phyloP scores from a whole-genome alignment of 768 basidiomycete species.

The Asterophora parasitica region DNA sequence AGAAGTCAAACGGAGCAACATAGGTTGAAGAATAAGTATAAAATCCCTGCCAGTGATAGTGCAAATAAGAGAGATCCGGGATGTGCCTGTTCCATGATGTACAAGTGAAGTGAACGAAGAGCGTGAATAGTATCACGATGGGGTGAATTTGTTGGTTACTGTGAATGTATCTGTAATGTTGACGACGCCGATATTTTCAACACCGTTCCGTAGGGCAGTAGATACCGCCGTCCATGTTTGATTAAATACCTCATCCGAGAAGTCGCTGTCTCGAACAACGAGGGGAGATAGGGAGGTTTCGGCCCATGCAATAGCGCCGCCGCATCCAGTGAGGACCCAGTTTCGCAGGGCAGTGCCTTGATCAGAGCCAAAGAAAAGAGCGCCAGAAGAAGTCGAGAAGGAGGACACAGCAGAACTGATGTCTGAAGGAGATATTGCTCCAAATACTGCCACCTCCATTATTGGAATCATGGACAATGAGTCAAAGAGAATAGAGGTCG shows the following conservation, averaged over 20 bases:
- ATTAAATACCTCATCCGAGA: conserved; percentile 40
- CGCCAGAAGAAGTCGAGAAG: conserved; percentile 42
- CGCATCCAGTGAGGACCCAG: conserved; percentile 46
- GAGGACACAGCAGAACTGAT: conserved; percentile 43
- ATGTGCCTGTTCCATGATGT: background rate
- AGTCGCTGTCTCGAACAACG: conserved; percentile 47
- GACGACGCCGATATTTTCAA: conserved; percentile 27
- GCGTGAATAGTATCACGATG: conserved; percentile 18
- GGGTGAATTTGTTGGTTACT: conserved; percentile 25
- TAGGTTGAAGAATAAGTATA: conserved; percentile 10
- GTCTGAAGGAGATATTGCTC: conserved; percentile 45
- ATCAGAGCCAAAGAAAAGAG: conserved; percentile 58
- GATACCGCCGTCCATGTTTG: conserved; percentile 45
- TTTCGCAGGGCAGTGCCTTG: conserved; percentile 42
- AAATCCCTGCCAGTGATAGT: background rate
- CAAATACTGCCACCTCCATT: conserved; percentile 64
- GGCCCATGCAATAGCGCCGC: conserved; percentile 44
- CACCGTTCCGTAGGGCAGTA: conserved; percentile 27
- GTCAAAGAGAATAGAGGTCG: conserved; percentile 33
- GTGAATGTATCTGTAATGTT: conserved; percentile 45
- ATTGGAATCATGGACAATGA: conserved; percentile 43
- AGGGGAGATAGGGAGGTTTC: conserved; percentile 44
- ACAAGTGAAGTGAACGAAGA: conserved; percentile 4
- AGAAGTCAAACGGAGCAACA: background rate
- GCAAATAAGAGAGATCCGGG: background rate